Percentiles rank a stretch among this genome's conserved stretches.
Conservation (phyloP, 1,139 yeast genomes). For the Yamadazyma sp. region DNA sequence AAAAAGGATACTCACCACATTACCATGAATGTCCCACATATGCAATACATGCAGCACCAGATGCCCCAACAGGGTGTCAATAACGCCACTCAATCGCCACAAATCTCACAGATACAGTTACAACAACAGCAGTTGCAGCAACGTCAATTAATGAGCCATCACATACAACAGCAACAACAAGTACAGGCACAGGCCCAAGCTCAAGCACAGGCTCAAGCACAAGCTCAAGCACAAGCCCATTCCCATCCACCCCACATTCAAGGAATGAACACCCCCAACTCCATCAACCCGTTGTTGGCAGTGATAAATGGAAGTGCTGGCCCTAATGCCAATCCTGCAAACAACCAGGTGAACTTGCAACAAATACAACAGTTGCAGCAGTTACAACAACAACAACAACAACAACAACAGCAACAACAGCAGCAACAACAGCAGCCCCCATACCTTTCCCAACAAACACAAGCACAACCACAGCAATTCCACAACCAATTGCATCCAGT, state of each 20-base stretch:
- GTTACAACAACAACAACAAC: slow-evolving; percentile 12
- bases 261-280: slow-evolving; percentile 13
- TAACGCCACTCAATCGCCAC: slow-evolving; percentile 36
- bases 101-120: slow-evolving; percentile 35
- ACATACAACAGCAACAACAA: slow-evolving; percentile 27
- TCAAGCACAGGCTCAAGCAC: slow-evolving; percentile 1
- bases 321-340: slow-evolving; percentile 2
- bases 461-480: slow-evolving; percentile 13
- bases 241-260: slow-evolving; percentile 6
- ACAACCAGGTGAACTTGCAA: slow-evolving; percentile 15
- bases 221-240: slow-evolving; percentile 1
- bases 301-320: slow-evolving; percentile 34
- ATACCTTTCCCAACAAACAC: slow-evolving; percentile 5
- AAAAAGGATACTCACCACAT: neutral
- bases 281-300: slow-evolving; percentile 39
- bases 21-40: slow-evolving; percentile 31
- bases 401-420: too few species aligned
- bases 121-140: slow-evolving; percentile 42
- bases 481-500: slow-evolving; percentile 12
- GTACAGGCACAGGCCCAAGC: slow-evolving; percentile 24
- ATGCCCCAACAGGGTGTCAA: slow-evolving; percentile 28
- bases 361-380: slow-evolving; percentile 18
- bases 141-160: slow-evolving; percentile 39
- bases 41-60: slow-evolving; percentile 44
- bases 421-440: slow-evolving; percentile 10